phyloP scores from a whole-genome alignment of 768 basidiomycete species.

The Podaxis mareebaensis region DNA sequence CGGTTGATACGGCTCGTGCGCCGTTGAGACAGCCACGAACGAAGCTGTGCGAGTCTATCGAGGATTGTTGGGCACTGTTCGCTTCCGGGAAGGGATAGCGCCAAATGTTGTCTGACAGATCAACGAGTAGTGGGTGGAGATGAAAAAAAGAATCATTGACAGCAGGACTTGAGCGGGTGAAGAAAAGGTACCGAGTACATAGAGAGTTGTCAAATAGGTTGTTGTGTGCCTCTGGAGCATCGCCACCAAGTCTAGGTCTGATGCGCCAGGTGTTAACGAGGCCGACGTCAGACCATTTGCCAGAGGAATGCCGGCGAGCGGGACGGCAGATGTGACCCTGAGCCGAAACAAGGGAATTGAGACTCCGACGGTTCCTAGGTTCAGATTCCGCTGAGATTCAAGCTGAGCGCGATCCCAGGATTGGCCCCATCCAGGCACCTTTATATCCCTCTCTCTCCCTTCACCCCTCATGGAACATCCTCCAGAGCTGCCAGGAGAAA shows the following conservation, averaged over 20 bases:
- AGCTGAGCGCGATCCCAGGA: constrained; percentile 10
- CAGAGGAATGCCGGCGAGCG: constrained; percentile 2
- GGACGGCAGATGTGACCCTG: constrained; percentile 1
- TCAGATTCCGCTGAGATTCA: constrained; percentile 11
- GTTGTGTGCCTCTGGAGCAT: constrained; percentile 4
- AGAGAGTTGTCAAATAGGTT: not conserved
- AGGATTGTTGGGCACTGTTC: not conserved
- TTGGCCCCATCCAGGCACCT: constrained; percentile 11
- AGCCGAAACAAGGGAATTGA: constrained; percentile 9
- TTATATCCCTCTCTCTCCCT: constrained; percentile 7
- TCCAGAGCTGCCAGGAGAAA: constrained; percentile 10
- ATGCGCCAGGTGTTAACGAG: not conserved
- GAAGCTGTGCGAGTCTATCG: not conserved
- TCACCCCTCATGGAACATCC: constrained; percentile 14
- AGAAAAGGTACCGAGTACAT: constrained; percentile 7
- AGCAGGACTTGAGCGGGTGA: not conserved
- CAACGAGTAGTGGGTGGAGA: not conserved
- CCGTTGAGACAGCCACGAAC: not conserved
- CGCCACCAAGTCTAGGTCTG: constrained; percentile 3
- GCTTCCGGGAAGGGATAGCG: constrained; percentile 3
- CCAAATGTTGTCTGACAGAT: not conserved
- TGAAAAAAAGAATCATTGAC: not conserved
- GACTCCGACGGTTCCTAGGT: constrained; percentile 15
- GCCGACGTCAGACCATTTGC: not conserved
- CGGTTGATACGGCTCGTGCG: constrained; percentile 9